Conservation (phyloP, 768 basidiomycete species). For the Calocera viscosa region DNA sequence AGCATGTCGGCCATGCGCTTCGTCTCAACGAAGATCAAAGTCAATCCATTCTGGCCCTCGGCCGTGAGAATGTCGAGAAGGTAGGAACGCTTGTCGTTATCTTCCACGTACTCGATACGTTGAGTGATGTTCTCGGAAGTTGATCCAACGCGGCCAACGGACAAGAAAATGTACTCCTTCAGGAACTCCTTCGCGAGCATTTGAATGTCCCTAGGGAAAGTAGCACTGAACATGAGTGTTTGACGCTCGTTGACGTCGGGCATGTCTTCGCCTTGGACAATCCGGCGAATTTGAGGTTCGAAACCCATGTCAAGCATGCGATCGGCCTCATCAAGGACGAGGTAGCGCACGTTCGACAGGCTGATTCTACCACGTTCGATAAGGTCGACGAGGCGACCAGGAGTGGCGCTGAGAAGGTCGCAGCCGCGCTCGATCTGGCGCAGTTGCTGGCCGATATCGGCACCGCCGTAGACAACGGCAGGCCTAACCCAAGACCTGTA, state of each 20-base stretch:
- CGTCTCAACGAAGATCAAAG: constrained; percentile 96
- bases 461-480: constrained; percentile 97
- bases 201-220: constrained; percentile 98
- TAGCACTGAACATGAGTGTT: constrained; percentile 99
- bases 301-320: constrained; percentile 99
- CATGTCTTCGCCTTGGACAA: constrained; percentile 98
- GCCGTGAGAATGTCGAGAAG: constrained; percentile 86
- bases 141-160: constrained; percentile 94
- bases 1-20: constrained; percentile 99
- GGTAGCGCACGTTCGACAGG: constrained; percentile 89
- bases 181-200: constrained; percentile 90
- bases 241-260: constrained; percentile 82
- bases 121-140: constrained; percentile 99
- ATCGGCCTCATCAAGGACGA: constrained; percentile 98
- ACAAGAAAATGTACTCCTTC: constrained; percentile 98
- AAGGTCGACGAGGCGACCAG: constrained; percentile 93
- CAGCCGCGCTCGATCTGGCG: constrained; percentile 92
- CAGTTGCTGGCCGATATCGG: constrained; percentile 92
- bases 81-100: constrained; percentile 90
- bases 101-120: constrained; percentile 97
- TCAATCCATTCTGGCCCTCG: constrained; percentile 57
- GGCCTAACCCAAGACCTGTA: constrained; percentile 99
- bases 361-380: constrained; percentile 97
- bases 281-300: constrained; percentile 96
- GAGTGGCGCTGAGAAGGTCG: constrained; percentile 92